Conservation (phyloP, 2,329 filamentous ascomycete species). For the Xenoacremonium recifei region DNA sequence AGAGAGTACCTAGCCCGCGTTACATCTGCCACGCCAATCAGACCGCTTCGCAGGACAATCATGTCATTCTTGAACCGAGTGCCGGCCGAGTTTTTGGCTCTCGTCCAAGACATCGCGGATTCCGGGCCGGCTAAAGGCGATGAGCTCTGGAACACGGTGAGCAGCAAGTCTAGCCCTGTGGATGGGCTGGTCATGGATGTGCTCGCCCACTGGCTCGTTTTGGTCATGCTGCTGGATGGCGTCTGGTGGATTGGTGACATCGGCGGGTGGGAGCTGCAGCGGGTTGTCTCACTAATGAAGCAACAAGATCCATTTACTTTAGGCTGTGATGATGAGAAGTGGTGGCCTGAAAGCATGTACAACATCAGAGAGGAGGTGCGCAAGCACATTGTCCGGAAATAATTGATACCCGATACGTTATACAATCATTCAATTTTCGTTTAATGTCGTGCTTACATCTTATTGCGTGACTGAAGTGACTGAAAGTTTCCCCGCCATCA, state of each 20-base stretch:
- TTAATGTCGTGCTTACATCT: too few species aligned
- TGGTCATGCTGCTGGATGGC: conserved; percentile 35
- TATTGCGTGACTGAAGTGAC: too few species aligned
- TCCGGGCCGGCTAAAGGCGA: conserved; percentile 8
- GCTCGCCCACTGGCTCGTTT: conserved; percentile 38
- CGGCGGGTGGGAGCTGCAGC: conserved; percentile 32
- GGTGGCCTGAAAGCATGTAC: conserved; percentile 39
- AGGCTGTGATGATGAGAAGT: conserved; percentile 16
- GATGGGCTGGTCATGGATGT: conserved; percentile 33
- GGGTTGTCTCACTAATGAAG: conserved; percentile 22
- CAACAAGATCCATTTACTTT: too few species aligned
- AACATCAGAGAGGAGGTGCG: too few species aligned
- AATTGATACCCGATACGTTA: too few species aligned
- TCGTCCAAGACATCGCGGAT: conserved; percentile 33
- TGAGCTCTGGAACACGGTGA: not conserved
- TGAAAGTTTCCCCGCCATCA: too few species aligned
- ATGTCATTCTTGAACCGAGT: conserved; percentile 41
- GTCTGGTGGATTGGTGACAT: conserved; percentile 40
- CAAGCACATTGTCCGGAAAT: too few species aligned
- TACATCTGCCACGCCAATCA: too few species aligned
- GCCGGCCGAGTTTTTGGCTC: conserved; percentile 29
- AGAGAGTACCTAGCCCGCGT: too few species aligned
- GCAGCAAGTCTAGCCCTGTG: conserved; percentile 1
- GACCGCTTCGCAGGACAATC: conserved; percentile 33
- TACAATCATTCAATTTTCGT: too few species aligned